Evolutionary conservation across 208 protist genomes (phyloP).

Genomic region (Tritrichomonas foetus): DNA sequence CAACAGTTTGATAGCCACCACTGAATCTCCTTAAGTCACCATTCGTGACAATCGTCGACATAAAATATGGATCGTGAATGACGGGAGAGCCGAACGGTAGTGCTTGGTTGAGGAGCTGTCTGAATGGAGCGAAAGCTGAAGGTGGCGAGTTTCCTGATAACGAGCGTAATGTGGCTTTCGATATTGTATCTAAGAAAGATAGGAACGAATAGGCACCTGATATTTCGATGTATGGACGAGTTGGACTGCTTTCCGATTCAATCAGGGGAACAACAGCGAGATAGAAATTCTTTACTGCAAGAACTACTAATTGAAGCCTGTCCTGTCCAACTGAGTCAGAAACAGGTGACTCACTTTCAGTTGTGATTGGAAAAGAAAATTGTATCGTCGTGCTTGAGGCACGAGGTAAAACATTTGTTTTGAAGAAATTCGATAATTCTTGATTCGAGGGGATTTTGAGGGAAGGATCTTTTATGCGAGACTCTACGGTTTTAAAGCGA

Average conservation of each 20-base stretch:
- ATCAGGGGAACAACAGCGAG: neutral
- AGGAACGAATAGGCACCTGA: neutral
- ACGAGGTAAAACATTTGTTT: neutral
- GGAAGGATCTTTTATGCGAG: no score
- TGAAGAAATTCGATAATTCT: neutral
- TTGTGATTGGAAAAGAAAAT: neutral
- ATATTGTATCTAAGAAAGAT: neutral
- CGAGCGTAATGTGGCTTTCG: neutral
- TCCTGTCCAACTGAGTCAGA: neutral
- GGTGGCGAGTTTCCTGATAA: neutral
- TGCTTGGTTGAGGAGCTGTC: neutral
- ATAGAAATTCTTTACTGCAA: neutral
- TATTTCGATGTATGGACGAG: neutral
- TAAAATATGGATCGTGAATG: slow-evolving; percentile 24
- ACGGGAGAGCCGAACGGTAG: slow-evolving; percentile 3
- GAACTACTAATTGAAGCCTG: neutral
- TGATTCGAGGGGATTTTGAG: neutral
- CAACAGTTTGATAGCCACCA: neutral
- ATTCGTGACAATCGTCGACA: neutral
- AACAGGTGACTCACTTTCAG: no score
- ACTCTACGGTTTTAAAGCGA: neutral
- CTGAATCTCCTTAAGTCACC: neutral
- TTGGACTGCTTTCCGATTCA: neutral
- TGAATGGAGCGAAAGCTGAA: neutral
- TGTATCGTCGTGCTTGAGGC: neutral